These are phyloP conservation scores for Penicillium janthinellum DNA, from an alignment of 2,329 filamentous ascomycete species.

Conservation along the genomic window DNA sequence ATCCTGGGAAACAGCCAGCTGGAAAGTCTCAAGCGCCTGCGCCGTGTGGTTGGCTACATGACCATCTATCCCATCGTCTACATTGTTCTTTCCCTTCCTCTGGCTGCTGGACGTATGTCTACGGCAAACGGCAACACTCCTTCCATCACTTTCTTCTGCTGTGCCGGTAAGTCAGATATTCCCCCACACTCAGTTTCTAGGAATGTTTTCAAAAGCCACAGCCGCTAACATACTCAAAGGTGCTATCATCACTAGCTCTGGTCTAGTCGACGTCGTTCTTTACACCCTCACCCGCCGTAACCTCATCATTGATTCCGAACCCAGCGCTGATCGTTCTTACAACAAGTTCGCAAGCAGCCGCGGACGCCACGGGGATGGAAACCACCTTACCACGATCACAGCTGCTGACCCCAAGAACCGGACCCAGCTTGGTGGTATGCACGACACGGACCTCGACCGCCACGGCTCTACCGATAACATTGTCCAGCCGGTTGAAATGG, in stretches of 20 bases:
- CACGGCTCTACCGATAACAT: constrained; percentile 52
- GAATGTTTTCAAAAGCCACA: neutral
- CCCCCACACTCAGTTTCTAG: neutral
- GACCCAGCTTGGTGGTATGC: constrained; percentile 11
- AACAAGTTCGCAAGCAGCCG: constrained; percentile 34
- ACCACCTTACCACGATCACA: constrained; percentile 36
- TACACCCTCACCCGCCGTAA: constrained; percentile 61
- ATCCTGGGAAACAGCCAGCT: constrained; percentile 40
- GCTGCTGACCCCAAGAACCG: constrained; percentile 31
- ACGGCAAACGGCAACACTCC: constrained; percentile 38
- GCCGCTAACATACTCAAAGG: constrained; percentile 25
- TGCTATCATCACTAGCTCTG: constrained; percentile 60
- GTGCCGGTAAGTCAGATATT: constrained; percentile 40
- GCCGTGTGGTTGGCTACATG: constrained; percentile 51
- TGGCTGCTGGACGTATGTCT: constrained; percentile 54
- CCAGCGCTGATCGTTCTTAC: constrained; percentile 40
- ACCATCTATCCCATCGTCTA: constrained; percentile 56
- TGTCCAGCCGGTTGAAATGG: constrained; percentile 37
- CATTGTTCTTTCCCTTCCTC: constrained; percentile 64
- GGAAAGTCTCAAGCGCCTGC: constrained; percentile 42
- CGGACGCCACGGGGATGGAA: constrained; percentile 27
- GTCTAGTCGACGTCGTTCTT: constrained; percentile 60
- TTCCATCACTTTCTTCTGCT: constrained; percentile 50
- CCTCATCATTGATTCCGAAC: constrained; percentile 55
- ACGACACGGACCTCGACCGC: constrained; percentile 32